Evolutionary conservation across 176 grass and related monocot genomes (phyloP), one percentile per base, ranked within the genome.

Genomic region (Juncus effusus): DNA sequence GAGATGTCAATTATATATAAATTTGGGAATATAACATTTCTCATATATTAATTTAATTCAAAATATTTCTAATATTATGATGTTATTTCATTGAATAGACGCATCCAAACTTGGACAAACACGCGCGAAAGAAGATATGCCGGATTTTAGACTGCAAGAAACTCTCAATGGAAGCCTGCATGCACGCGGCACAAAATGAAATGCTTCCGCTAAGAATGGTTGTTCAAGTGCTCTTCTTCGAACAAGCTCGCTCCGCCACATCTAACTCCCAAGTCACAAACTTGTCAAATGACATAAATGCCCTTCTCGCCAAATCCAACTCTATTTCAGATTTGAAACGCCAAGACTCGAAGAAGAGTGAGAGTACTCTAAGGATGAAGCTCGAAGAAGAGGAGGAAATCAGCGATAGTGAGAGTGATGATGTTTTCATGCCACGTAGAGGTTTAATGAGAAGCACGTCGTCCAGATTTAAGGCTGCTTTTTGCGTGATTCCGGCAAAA

Each of bases 141-240:
- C 75, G 86, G 45, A 76, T 87, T 59, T 61, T 99, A 40, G 85
- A 94, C 55, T 99, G 89, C 89, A 87, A 87, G 75, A 99, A 85
- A 61, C 86, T 99, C 64, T 94, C 95, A 6, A 73, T 94, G 38
- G 87, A 93, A 69, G 83, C 86, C 56, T 90, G 89, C 76, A 54
- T 85, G 73, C 86, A 99, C 68, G 95, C 95, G 12, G 89, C 86
- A n/a, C 89, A 90, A 81, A 99, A 99, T 53, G 89, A 94, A 73
- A 65, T 87, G 2, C 86, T 99, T 41, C 95, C 95, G 3, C 81
- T 99, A 6, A 73, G 95, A 40, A 82, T 99, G 14, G 86, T 99
- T 0, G 83, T 99, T 74, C 95, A 99, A 73, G 95, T 99, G 60
- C 83, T 99, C 28, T 99, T 99, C 89, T 99, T 90, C 64, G 95